Evolutionary conservation across 169 alveolate genomes (phyloP).

Genomic region (Eimeria praecox): DNA sequence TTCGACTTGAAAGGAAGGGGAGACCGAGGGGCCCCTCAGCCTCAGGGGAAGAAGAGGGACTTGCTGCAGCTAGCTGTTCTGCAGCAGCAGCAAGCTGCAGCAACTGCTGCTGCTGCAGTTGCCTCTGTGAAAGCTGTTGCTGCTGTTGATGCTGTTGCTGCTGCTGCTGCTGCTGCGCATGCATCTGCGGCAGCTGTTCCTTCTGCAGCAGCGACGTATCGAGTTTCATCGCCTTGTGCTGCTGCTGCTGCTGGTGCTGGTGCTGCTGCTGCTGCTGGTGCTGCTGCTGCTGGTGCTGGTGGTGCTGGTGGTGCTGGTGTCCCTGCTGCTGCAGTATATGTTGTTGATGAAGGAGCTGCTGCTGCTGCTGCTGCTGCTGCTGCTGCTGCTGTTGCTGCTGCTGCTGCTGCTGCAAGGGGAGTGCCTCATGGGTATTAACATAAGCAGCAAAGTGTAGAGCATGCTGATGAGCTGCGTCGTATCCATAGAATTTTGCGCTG

Average conservation of each 20-base stretch:
- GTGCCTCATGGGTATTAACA: constrained; percentile 61
- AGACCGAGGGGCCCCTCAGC: no score
- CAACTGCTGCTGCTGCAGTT: not conserved
- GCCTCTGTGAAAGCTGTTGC: not conserved
- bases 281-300: no score
- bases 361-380: not conserved
- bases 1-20: no score
- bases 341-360: not conserved
- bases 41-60: no score
- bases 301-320: not conserved
- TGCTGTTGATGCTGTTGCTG: not conserved
- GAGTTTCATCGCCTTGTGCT: no score
- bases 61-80: not conserved
- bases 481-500: constrained; percentile 71
- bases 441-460: constrained; percentile 62
- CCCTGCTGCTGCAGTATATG: no score
- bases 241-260: no score
- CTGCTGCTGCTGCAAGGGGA: constrained; percentile 32
- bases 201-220: not conserved
- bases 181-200: not conserved
- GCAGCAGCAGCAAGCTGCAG: no score
- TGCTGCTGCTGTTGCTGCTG: no score
- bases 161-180: not conserved
- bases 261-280: not conserved
- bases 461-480: constrained; percentile 41